Percentiles rank a stretch among this genome's conserved stretches.
These are phyloP conservation scores for Sindora glabra DNA, from an alignment of 306 rosid genomes.

Conservation along the genomic window DNA sequence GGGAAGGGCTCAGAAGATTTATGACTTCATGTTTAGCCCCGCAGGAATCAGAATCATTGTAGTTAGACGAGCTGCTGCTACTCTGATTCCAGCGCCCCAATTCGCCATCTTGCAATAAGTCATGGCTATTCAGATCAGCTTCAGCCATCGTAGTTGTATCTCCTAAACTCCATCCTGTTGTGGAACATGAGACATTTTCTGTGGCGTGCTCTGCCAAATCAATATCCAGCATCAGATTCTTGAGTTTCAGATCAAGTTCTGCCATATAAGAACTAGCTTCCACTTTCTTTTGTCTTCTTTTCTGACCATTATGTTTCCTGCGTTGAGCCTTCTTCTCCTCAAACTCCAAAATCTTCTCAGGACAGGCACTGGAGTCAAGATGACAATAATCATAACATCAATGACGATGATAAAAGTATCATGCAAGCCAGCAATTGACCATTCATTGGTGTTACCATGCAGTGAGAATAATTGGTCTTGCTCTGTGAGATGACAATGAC, in stretches of 20 bases:
- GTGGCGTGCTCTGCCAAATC: conserved; percentile 26
- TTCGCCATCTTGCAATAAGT: conserved; percentile 12
- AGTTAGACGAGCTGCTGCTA: conserved; percentile 2
- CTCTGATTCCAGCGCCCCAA: neutral
- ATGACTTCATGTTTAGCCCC: conserved; percentile 36
- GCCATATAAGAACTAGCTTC: conserved; percentile 28
- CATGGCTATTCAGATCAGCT: conserved; percentile 12
- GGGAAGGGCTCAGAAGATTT: conserved; percentile 68
- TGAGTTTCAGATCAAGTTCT: conserved; percentile 53
- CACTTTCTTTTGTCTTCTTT: conserved; percentile 47
- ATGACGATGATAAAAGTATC: neutral
- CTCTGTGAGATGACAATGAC: too few species aligned
- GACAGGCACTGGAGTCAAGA: conserved; percentile 57
- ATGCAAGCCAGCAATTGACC: neutral
- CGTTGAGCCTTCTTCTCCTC: conserved; percentile 37
- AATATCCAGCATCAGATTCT: conserved; percentile 43
- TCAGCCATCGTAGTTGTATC: conserved; percentile 17
- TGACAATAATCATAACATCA: neutral
- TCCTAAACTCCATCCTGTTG: conserved; percentile 7
- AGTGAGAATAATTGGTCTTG: too few species aligned
- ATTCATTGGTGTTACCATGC: too few species aligned
- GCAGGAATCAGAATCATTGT: conserved; percentile 16
- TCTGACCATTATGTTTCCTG: conserved; percentile 44
- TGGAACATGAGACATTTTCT: conserved; percentile 12
- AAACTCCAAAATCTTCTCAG: conserved; percentile 63